A percentile compares a stretch with the other conserved stretches of the same genome.
phyloP scores from a whole-genome alignment of 2,329 filamentous ascomycete genomes.

The Colletotrichum graminicola region DNA sequence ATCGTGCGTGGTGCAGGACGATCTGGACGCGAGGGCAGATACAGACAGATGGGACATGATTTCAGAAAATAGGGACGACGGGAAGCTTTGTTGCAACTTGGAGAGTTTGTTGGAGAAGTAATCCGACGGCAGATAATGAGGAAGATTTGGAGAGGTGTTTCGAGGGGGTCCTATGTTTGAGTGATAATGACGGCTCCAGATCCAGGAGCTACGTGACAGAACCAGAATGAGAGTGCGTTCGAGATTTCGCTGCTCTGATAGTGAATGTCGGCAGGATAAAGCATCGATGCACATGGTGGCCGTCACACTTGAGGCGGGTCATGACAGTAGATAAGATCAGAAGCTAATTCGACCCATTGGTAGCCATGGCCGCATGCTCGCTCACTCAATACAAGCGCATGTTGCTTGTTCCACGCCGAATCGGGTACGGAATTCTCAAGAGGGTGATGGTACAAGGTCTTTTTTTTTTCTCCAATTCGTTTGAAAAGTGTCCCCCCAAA shows the following conservation, averaged over 20 bases:
- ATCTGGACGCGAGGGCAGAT: slow-evolving; percentile 6
- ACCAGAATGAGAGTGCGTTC: slow-evolving; percentile 3
- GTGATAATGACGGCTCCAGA: not conserved
- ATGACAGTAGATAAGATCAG: not conserved
- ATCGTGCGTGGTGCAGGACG: not conserved
- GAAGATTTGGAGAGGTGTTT: not conserved
- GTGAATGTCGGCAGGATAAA: not conserved
- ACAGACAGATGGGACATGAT: not conserved
- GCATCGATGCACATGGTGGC: not conserved
- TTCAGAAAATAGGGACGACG: not conserved
- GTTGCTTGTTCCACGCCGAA: not conserved
- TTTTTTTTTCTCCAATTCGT: slow-evolving; percentile 10
- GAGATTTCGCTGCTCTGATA: not conserved
- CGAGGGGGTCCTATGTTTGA: slow-evolving; percentile 4
- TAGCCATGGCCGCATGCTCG: not conserved
- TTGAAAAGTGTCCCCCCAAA: not conserved
- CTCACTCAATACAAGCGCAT: not conserved
- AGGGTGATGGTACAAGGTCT: slow-evolving; percentile 32
- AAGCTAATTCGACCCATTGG: not conserved
- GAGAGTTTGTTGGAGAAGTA: slow-evolving; percentile 24
- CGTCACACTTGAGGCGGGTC: not conserved
- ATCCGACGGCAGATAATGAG: slow-evolving; percentile 5
- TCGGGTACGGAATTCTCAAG: slow-evolving; percentile 17
- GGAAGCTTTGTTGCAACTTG: slow-evolving; percentile 15
- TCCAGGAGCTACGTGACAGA: not conserved